phyloP scores from a whole-genome alignment of 2,329 filamentous ascomycete species.

The Arthrobotrys conoides region DNA sequence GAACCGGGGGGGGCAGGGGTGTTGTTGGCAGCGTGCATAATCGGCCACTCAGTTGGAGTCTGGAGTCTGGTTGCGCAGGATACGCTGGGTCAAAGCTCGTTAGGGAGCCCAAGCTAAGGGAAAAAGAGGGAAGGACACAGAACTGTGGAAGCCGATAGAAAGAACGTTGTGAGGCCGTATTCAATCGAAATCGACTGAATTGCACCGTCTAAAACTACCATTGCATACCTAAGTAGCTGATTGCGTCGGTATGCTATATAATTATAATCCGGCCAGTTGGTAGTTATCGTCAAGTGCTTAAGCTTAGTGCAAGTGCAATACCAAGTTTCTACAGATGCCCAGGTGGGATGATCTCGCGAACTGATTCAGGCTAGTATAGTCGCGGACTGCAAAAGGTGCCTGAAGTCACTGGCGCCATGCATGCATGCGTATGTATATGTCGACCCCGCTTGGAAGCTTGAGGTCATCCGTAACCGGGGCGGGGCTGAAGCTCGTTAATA shows the following conservation, averaged over 20 bases:
- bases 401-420: conserved; percentile 14
- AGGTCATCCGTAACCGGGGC: not conserved
- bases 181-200: no score
- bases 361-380: conserved; percentile 14
- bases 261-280: not conserved
- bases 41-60: no score
- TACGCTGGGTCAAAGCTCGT: no score
- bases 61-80: no score
- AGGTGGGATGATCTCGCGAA: not conserved
- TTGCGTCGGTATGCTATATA: no score
- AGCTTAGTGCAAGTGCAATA: not conserved
- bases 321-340: not conserved
- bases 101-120: no score
- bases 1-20: no score
- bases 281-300: not conserved
- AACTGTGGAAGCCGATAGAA: not conserved
- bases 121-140: not conserved
- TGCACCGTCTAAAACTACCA: no score
- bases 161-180: not conserved
- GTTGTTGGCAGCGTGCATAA: no score
- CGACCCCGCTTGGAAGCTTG: conserved; percentile 1
- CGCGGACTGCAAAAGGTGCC: conserved; percentile 27
- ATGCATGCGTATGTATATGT: not conserved
- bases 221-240: no score
- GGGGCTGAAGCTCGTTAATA: not conserved